These are phyloP conservation scores for Debaryomyces udenii DNA, from an alignment of 1,139 yeast genomes.

Conservation along the genomic window DNA sequence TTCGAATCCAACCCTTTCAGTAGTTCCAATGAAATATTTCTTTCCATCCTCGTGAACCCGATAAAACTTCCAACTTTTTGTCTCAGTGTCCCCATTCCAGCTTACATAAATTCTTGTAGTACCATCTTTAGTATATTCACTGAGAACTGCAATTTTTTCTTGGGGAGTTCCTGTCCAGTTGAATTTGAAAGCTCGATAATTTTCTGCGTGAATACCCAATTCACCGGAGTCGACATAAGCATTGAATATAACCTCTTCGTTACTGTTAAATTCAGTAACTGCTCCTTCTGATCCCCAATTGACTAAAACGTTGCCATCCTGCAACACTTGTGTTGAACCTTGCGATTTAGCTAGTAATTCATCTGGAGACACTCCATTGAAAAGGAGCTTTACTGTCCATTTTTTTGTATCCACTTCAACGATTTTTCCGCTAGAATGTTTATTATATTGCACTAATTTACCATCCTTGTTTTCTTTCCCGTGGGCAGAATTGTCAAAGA, in stretches of 20 bases:
- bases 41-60: slow-evolving; percentile 17
- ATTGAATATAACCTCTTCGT: slow-evolving; percentile 34
- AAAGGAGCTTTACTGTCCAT: slow-evolving; percentile 31
- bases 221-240: slow-evolving; percentile 37
- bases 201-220: slow-evolving; percentile 28
- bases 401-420: slow-evolving; percentile 33
- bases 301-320: slow-evolving; percentile 39
- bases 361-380: slow-evolving; percentile 29
- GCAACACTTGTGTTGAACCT: slow-evolving; percentile 39
- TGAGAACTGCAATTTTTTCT: slow-evolving; percentile 33
- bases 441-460: slow-evolving; percentile 22
- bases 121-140: slow-evolving; percentile 19
- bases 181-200: slow-evolving; percentile 40
- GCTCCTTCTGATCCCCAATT: slow-evolving; percentile 47
- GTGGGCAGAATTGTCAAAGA: slow-evolving; percentile 42
- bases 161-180: slow-evolving; percentile 39
- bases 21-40: slow-evolving; percentile 22
- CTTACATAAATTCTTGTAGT: slow-evolving; percentile 31
- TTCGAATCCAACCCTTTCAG: slow-evolving; percentile 32
- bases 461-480: slow-evolving; percentile 35
- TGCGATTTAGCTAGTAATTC: slow-evolving; percentile 37
- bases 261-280: slow-evolving; percentile 33
- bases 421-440: slow-evolving; percentile 35
- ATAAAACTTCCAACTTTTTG: slow-evolving; percentile 32
- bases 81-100: slow-evolving; percentile 45